A percentile compares a stretch with the other conserved stretches of the same genome.
These are phyloP conservation scores for Aspergillus fischeri DNA, from an alignment of 2,329 filamentous ascomycete species.

Conservation along the genomic window DNA sequence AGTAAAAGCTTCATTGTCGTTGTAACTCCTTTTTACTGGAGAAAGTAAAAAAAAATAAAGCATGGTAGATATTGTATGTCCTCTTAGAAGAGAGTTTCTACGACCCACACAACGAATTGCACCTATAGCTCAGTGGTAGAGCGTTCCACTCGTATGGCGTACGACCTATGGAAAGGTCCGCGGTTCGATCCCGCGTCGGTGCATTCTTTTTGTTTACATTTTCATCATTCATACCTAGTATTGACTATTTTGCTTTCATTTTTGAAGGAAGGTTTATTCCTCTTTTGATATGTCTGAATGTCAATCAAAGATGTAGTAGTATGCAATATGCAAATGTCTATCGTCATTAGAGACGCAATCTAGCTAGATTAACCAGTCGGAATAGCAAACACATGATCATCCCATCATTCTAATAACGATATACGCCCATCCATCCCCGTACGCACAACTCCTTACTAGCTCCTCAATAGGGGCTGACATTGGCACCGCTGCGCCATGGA, in stretches of 20 bases:
- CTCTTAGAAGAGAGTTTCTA: too few relatives aligned
- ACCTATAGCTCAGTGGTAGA: neutral
- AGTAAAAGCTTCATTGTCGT: too few relatives aligned
- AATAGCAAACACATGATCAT: conserved; percentile 18
- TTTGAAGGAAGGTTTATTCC: too few relatives aligned
- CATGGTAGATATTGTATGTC: too few relatives aligned
- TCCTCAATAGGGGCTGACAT: conserved; percentile 78
- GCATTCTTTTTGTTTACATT: neutral
- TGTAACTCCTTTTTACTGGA: too few relatives aligned
- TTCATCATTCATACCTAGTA: neutral
- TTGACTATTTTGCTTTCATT: neutral
- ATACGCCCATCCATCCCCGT: conserved; percentile 89
- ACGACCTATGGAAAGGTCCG: neutral
- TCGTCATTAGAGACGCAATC: neutral
- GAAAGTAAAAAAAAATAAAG: too few relatives aligned
- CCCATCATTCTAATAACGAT: conserved; percentile 71
- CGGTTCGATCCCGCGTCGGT: neutral
- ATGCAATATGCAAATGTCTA: neutral
- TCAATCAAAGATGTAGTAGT: too few relatives aligned
- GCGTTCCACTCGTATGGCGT: neutral
- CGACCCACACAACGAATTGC: neutral
- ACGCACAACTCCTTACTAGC: conserved; percentile 74
- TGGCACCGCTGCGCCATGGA: conserved; percentile 82
- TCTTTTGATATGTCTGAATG: too few relatives aligned
- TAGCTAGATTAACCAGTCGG: neutral